Evolutionary conservation across 2,329 filamentous ascomycete genomes (phyloP).

Genomic region (Penicillium crustosum): DNA sequence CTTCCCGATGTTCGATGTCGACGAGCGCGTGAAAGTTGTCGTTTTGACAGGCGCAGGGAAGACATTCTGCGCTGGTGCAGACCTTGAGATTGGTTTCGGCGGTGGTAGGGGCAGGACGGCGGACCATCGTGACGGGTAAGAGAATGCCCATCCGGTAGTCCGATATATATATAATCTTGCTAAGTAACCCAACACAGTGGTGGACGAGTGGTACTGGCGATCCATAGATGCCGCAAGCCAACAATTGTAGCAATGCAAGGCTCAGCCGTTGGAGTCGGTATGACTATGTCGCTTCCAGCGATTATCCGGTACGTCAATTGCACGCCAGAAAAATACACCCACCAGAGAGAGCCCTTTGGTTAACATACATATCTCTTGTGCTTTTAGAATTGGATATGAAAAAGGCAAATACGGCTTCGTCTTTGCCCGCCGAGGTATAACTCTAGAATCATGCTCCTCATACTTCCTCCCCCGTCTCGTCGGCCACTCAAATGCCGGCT

Average conservation of each 20-base stretch:
- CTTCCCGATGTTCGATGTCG: conserved; percentile 47
- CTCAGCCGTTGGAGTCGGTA: conserved; percentile 58
- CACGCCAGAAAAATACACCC: no score
- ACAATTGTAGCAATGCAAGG: conserved; percentile 58
- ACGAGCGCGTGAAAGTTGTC: conserved; percentile 55
- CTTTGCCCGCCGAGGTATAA: conserved; percentile 67
- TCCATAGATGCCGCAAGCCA: conserved; percentile 58
- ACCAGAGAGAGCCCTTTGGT: background rate
- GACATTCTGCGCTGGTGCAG: conserved; percentile 55
- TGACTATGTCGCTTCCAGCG: conserved; percentile 60
- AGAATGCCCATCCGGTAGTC: background rate
- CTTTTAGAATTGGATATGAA: conserved; percentile 51
- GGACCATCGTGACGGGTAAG: conserved; percentile 57
- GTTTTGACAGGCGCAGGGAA: conserved; percentile 54
- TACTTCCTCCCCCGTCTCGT: conserved; percentile 72
- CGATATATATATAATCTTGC: conserved; percentile 34
- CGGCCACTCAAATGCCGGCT: conserved; percentile 47
- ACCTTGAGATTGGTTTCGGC: conserved; percentile 55
- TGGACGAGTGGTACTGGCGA: conserved; percentile 47
- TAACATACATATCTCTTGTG: background rate
- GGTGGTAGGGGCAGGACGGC: conserved; percentile 35
- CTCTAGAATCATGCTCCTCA: conserved; percentile 69
- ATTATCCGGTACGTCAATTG: conserved; percentile 44
- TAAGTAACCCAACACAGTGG: conserved; percentile 36
- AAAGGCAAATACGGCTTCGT: conserved; percentile 71